phyloP scores from a whole-genome alignment of 2,329 filamentous ascomycete species.

The Diaporthe helianthi region DNA sequence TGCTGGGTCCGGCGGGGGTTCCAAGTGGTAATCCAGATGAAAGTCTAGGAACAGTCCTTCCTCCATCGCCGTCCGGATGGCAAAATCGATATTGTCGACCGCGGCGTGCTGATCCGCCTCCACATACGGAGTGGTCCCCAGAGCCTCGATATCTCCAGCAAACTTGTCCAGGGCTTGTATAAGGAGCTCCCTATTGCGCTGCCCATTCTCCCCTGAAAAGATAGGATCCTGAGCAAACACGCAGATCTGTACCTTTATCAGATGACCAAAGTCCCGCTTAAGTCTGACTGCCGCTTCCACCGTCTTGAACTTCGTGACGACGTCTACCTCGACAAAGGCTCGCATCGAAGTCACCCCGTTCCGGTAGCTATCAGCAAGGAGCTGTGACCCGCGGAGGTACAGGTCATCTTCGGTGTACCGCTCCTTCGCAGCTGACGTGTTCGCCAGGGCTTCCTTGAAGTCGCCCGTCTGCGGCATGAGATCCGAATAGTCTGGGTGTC shows the following conservation, averaged over 20 bases:
- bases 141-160: conserved; percentile 56
- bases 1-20: conserved; percentile 44
- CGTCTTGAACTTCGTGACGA: conserved; percentile 55
- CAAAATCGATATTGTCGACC: conserved; percentile 66
- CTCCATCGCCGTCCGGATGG: conserved; percentile 60
- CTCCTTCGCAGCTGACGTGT: conserved; percentile 61
- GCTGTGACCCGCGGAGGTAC: conserved; percentile 67
- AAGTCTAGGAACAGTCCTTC: conserved; percentile 68
- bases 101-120: conserved; percentile 56
- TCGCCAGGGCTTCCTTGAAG: conserved; percentile 69
- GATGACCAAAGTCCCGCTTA: conserved; percentile 58
- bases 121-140: conserved; percentile 76
- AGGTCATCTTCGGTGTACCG: conserved; percentile 69
- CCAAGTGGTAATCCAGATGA: conserved; percentile 75
- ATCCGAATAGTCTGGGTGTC: conserved; percentile 64
- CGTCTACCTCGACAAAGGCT: conserved; percentile 75
- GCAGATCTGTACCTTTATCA: conserved; percentile 70
- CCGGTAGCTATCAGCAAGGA: conserved; percentile 65
- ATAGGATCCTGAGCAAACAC: conserved; percentile 75
- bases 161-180: conserved; percentile 41
- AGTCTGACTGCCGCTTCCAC: conserved; percentile 62
- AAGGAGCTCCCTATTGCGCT: conserved; percentile 58
- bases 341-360: conserved; percentile 73
- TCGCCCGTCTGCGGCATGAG: conserved; percentile 66
- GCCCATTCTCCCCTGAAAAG: conserved; percentile 60